Evolutionary conservation across 768 basidiomycete genomes (phyloP).

Genomic region (Mycena belliarum): DNA sequence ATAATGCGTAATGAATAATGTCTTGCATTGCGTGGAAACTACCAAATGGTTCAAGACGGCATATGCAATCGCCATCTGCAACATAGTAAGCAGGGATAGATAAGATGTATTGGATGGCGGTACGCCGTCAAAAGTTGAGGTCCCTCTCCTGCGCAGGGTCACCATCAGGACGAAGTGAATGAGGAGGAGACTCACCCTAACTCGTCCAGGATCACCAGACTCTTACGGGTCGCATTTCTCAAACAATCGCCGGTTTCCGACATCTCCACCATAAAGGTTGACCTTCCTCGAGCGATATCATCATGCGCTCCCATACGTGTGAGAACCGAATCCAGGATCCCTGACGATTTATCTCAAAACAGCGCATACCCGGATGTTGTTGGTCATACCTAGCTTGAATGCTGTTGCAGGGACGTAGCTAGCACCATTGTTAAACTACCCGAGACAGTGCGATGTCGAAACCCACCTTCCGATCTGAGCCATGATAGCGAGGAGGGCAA

Average conservation of each 20-base stretch:
- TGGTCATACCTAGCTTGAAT: conserved; percentile 56
- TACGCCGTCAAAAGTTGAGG: conserved; percentile 89
- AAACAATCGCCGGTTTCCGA: conserved; percentile 91
- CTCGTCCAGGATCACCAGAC: conserved; percentile 89
- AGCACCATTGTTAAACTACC: no score
- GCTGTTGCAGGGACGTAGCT: conserved; percentile 81
- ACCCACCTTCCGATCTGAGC: conserved; percentile 76
- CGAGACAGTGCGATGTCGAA: neutral
- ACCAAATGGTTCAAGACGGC: conserved; percentile 78
- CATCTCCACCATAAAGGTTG: conserved; percentile 98
- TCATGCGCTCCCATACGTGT: conserved; percentile 95
- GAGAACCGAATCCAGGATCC: conserved; percentile 67
- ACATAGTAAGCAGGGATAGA: neutral
- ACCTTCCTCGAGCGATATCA: conserved; percentile 81
- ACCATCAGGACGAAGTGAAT: neutral
- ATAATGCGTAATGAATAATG: conserved; percentile 95
- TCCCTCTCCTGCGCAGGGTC: conserved; percentile 47
- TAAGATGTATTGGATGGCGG: conserved; percentile 14
- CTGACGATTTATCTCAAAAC: neutral
- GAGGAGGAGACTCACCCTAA: conserved; percentile 46
- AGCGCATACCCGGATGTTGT: no score
- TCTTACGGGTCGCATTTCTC: conserved; percentile 67
- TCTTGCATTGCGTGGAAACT: conserved; percentile 59
- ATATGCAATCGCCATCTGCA: conserved; percentile 82
- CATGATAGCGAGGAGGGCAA: conserved; percentile 76